Evolutionary conservation across 2,329 filamentous ascomycete species (phyloP).

Genomic region (Aspergillus luchuensis): DNA sequence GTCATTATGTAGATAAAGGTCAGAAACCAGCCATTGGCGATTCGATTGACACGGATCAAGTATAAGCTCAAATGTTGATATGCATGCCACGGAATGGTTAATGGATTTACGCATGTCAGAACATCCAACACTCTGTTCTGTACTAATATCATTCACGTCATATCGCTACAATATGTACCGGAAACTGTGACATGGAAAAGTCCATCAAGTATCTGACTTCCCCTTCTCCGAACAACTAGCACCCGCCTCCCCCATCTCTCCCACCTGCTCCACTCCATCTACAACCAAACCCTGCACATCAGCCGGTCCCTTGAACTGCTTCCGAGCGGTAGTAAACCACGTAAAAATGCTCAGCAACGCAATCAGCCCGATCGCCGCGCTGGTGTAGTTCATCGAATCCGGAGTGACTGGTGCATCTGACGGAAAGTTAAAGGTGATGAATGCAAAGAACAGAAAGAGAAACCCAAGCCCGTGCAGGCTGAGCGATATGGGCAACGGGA

Average conservation of each 20-base stretch:
- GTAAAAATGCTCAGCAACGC: slow-evolving; percentile 54
- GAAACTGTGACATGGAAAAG: background rate
- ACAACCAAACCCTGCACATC: slow-evolving; percentile 9
- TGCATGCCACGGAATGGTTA: too few relatives aligned
- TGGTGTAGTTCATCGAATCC: slow-evolving; percentile 62
- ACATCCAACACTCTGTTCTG: too few relatives aligned
- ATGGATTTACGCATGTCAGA: too few relatives aligned
- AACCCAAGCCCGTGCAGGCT: slow-evolving; percentile 54
- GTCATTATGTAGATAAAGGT: too few relatives aligned
- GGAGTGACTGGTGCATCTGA: slow-evolving; percentile 52
- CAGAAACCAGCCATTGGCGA: too few relatives aligned
- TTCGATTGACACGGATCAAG: too few relatives aligned
- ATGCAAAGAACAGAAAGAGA: slow-evolving; percentile 56
- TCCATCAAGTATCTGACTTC: background rate
- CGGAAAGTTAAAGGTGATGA: slow-evolving; percentile 60
- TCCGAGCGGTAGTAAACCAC: slow-evolving; percentile 55
- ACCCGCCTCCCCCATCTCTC: background rate
- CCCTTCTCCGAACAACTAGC: background rate
- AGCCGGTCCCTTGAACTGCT: slow-evolving; percentile 53
- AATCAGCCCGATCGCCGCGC: slow-evolving; percentile 57
- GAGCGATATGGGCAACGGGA: slow-evolving; percentile 49
- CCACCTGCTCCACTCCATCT: background rate
- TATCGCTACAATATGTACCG: background rate
- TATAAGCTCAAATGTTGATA: too few relatives aligned
- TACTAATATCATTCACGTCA: background rate